Percentiles rank a stretch among this genome's conserved stretches.
phyloP scores from a whole-genome alignment of 306 rosid species.

The Gastrolobium villosum region DNA sequence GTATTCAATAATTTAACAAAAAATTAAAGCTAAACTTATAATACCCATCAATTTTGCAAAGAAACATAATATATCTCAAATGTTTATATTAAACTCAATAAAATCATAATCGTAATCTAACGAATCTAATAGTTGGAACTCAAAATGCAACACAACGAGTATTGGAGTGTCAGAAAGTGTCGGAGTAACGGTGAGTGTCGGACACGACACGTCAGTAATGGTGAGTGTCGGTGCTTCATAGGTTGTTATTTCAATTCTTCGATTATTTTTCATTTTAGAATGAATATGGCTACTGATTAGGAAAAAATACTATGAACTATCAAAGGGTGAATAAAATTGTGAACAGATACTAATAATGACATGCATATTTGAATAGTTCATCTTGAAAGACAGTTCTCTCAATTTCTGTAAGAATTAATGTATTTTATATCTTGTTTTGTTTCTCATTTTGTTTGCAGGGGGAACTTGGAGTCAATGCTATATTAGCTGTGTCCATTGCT shows the following conservation, averaged over 20 bases:
- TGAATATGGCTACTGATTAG: conserved; percentile 29
- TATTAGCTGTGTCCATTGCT: conserved; percentile 93
- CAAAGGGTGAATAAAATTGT: conserved; percentile 5
- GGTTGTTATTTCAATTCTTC: conserved; percentile 13
- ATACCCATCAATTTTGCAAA: too few species aligned
- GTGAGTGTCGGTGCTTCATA: too few species aligned
- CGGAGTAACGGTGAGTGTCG: too few species aligned
- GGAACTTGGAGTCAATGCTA: conserved; percentile 94
- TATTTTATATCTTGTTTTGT: conserved; percentile 20
- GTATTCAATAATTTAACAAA: too few species aligned
- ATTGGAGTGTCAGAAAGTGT: too few species aligned
- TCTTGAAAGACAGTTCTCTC: conserved; percentile 30
- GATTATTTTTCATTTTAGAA: conserved; percentile 15
- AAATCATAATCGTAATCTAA: too few species aligned
- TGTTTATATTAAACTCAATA: too few species aligned
- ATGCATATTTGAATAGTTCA: conserved; percentile 11
- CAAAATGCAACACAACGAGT: too few species aligned
- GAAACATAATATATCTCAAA: too few species aligned
- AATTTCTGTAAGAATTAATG: conserved; percentile 12
- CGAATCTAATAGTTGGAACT: too few species aligned
- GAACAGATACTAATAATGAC: conserved; percentile 19
- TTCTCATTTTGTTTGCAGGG: conserved; percentile 59
- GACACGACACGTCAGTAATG: too few species aligned
- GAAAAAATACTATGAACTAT: background rate
- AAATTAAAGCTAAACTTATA: too few species aligned